Evolutionary conservation across 257 asterid genomes (phyloP), one percentile per base, ranked within the genome.

Genomic region (Solanum medicagineum): DNA sequence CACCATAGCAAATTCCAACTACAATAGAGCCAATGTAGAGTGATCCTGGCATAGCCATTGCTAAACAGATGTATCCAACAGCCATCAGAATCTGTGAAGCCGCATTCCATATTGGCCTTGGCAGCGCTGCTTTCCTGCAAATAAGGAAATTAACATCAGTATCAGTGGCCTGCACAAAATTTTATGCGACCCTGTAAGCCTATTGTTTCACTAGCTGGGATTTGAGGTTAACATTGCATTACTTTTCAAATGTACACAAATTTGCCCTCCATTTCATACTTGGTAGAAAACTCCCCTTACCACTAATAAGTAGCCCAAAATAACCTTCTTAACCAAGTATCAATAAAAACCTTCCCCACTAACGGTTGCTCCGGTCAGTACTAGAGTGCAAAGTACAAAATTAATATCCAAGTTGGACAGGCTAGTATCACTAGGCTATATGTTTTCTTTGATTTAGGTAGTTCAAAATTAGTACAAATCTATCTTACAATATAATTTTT

Each of bases 1-100:
- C 87, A 0, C 93, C 93, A 5, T 89, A 90, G 89, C 93, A 90
- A 53, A 89, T 86, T 11, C 93, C 93, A 8, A 90, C 91, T 0
- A 90, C 86, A 32, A 86, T 83, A 24, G 93, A 90, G 20, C 91
- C 93, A 13, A 90, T 47, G 88, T 90, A 90, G 5, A 90, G 81
- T n/a, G 93, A 90, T 24, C 93, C 91, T 19, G 93, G 91, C 54
- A 90, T 12, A 8, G 91, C 91, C 89, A 90, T 86, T 66, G 93
- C 91, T 83, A 90, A 13, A 8, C 83, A 24, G 51, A 77, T 80
- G 87, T 89, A 90, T 32, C 93, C 93, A 1, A 89, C 77, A 1
- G 93, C 91, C 93, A 90, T 90, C 68, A 87, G 26, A 54, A 90
- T 85, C 84, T 90, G 93, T 2, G 93, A 90, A 26, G 88, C 93